phyloP scores from a whole-genome alignment of 495 filamentous ascomycete species.

The Hypoxylon lienhwacheense region DNA sequence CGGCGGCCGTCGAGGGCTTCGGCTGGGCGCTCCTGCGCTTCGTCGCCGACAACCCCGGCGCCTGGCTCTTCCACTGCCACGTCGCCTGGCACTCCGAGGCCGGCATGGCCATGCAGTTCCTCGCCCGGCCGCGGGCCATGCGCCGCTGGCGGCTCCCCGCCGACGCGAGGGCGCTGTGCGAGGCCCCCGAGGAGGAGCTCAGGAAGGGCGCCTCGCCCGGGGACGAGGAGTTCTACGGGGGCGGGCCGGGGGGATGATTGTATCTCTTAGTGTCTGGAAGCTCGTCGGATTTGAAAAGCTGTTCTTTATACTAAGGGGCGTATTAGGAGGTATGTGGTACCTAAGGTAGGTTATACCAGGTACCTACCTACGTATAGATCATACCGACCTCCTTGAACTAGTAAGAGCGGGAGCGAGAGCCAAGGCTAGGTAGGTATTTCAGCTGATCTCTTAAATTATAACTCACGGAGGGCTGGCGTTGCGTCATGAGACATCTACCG shows the following conservation, averaged over 20 bases:
- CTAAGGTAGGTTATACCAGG: too few relatives aligned
- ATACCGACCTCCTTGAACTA: too few relatives aligned
- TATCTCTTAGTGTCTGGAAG: too few relatives aligned
- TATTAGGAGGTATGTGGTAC: too few relatives aligned
- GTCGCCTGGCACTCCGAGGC: conserved; percentile 62
- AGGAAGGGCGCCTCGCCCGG: conserved; percentile 50
- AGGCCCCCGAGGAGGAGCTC: conserved; percentile 37
- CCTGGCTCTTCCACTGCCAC: conserved; percentile 60
- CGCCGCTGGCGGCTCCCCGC: conserved; percentile 47
- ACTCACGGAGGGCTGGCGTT: too few relatives aligned
- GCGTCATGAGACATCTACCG: too few relatives aligned
- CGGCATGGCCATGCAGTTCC: conserved; percentile 62
- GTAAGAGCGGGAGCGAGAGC: too few relatives aligned
- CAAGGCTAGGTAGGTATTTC: too few relatives aligned
- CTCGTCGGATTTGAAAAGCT: too few relatives aligned
- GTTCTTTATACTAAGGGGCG: too few relatives aligned
- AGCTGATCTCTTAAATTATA: too few relatives aligned
- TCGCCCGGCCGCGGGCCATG: conserved; percentile 50
- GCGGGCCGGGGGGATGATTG: conserved; percentile 7
- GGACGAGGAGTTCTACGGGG: conserved; percentile 46
- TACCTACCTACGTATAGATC: too few relatives aligned
- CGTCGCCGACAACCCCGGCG: conserved; percentile 52
- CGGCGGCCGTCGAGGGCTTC: conserved; percentile 44
- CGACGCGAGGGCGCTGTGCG: conserved; percentile 48
- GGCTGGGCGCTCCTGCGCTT: conserved; percentile 50